Evolutionary conservation across 1,139 yeast species (phyloP).

Genomic region (Lodderomyces parapsilosis): DNA sequence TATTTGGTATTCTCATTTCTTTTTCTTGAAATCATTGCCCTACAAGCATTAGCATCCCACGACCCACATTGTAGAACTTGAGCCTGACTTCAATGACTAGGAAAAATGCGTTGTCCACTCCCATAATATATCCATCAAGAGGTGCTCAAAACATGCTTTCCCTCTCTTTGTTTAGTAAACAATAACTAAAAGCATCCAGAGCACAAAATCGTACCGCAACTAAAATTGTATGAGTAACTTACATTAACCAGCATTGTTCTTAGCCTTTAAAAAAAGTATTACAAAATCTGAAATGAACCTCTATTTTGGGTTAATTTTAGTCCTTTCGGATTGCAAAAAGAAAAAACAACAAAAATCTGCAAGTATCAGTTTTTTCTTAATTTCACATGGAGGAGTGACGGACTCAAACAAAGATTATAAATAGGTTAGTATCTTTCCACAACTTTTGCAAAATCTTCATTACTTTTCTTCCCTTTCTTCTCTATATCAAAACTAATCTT

Average conservation of each 20-base stretch:
- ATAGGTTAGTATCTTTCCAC: no score
- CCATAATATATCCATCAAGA: no score
- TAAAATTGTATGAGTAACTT: not conserved
- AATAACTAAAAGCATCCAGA: not conserved
- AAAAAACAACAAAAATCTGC: no score
- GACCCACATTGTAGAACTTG: no score
- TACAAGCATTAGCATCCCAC: no score
- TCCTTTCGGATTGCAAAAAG: not conserved
- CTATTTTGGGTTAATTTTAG: not conserved
- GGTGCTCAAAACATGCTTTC: not conserved
- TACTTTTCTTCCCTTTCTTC: constrained; percentile 7
- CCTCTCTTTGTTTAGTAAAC: not conserved
- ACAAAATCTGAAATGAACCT: no score
- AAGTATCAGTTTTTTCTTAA: not conserved
- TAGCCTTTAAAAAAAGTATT: not conserved
- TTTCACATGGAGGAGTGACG: not conserved
- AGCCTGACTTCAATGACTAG: no score
- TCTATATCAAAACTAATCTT: constrained; percentile 7
- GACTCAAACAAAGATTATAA: constrained; percentile 1
- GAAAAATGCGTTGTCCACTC: no score
- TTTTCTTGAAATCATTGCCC: no score
- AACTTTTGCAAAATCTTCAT: no score
- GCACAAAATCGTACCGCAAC: not conserved
- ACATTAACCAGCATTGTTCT: not conserved
- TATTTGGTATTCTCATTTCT: no score